Evolutionary conservation across 2,329 filamentous ascomycete species (phyloP).

Genomic region (Cordyceps javanica): DNA sequence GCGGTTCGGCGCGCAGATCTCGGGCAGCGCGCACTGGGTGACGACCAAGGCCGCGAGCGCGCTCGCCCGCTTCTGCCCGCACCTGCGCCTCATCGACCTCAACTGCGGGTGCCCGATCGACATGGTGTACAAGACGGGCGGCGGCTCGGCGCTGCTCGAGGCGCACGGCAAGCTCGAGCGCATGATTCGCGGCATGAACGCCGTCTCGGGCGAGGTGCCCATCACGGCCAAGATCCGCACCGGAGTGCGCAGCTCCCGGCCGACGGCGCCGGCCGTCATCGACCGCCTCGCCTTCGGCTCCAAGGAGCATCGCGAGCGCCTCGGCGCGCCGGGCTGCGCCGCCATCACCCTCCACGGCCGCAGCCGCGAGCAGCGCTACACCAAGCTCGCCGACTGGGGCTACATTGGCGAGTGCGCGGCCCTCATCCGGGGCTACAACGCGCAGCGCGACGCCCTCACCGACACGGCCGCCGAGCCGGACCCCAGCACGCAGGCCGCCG

Average conservation of each 20-base stretch:
- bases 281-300: constrained; percentile 78
- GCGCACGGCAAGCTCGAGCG: constrained; percentile 82
- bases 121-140: constrained; percentile 80
- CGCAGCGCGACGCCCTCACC: constrained; percentile 55
- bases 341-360: constrained; percentile 95
- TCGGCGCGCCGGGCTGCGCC: constrained; percentile 77
- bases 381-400: constrained; percentile 83
- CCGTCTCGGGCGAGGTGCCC: constrained; percentile 81
- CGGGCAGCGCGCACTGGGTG: constrained; percentile 85
- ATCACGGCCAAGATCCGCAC: constrained; percentile 94
- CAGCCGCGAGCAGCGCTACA: constrained; percentile 91
- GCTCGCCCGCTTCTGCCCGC: constrained; percentile 68
- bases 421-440: constrained; percentile 74
- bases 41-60: constrained; percentile 84
- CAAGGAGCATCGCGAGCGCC: constrained; percentile 60
- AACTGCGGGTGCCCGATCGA: constrained; percentile 98
- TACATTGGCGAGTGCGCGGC: constrained; percentile 90
- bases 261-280: constrained; percentile 74
- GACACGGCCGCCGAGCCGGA: constrained; percentile 80
- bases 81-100: constrained; percentile 84
- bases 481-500: constrained; percentile 57
- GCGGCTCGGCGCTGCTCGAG: constrained; percentile 89
- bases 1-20: constrained; percentile 88
- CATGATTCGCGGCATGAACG: constrained; percentile 94
- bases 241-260: constrained; percentile 73